A percentile compares a stretch with the other conserved stretches of the same genome.
These are phyloP conservation scores for Hygrophila difformis DNA, from an alignment of 257 asterid genomes.

Conservation along the genomic window DNA sequence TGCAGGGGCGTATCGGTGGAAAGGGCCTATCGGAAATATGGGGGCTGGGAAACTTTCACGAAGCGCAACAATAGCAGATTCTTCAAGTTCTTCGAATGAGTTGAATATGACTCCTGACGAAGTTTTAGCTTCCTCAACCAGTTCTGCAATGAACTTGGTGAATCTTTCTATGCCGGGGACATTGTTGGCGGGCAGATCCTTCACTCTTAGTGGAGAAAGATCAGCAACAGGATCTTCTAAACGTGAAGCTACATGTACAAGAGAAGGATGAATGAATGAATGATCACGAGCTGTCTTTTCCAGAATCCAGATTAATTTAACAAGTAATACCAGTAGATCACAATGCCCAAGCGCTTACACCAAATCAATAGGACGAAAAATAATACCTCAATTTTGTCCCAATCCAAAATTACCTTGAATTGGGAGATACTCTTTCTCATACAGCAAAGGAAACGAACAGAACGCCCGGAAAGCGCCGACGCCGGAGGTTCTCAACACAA, in stretches of 20 bases:
- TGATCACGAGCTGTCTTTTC: not conserved
- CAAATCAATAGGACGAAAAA: no score
- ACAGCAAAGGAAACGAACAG: conserved; percentile 16
- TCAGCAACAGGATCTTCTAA: conserved; percentile 25
- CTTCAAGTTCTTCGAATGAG: conserved; percentile 34
- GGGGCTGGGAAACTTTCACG: conserved; percentile 15
- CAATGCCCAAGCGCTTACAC: no score
- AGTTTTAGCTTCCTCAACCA: conserved; percentile 19
- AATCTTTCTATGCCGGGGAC: not conserved
- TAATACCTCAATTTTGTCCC: not conserved
- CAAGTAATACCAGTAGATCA: no score
- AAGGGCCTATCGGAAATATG: conserved; percentile 18
- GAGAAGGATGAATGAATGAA: not conserved
- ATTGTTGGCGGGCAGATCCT: conserved; percentile 23
- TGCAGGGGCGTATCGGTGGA: conserved; percentile 10
- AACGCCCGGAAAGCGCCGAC: conserved; percentile 16
- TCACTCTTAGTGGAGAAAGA: conserved; percentile 27
- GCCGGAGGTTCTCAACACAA: conserved; percentile 22
- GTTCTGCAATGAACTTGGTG: not conserved
- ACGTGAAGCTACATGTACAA: conserved; percentile 15
- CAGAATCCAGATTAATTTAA: no score
- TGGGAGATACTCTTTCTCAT: conserved; percentile 7
- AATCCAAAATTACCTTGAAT: conserved; percentile 8
- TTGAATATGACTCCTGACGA: conserved; percentile 32
- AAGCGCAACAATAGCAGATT: conserved; percentile 3